These are phyloP conservation scores for Rhizopus delemar DNA, from an alignment of 371 early-diverging fungal species.

Conservation along the genomic window DNA sequence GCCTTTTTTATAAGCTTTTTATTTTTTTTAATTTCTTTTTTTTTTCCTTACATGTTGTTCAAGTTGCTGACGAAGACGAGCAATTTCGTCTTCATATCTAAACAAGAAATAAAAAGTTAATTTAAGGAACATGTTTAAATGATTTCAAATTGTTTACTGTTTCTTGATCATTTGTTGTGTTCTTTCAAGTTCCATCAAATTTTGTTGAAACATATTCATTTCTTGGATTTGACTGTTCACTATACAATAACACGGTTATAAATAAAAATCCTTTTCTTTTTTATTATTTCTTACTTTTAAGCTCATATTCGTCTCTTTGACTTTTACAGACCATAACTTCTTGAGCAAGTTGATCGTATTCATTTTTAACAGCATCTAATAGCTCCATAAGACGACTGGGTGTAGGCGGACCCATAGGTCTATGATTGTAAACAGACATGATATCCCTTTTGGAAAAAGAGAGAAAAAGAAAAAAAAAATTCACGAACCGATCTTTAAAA, in stretches of 20 bases:
- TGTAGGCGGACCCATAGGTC: constrained; percentile 71
- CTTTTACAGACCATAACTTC: constrained; percentile 70
- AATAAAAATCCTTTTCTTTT: neutral
- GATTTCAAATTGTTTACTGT: constrained; percentile 42
- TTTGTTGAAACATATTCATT: constrained; percentile 74
- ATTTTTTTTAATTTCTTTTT: constrained; percentile 5
- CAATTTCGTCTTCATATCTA: constrained; percentile 59
- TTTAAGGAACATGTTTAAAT: neutral
- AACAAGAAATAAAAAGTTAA: neutral
- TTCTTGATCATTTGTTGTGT: constrained; percentile 74
- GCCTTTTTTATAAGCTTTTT: constrained; percentile 6
- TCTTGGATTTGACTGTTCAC: constrained; percentile 77
- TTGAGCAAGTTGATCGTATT: constrained; percentile 76
- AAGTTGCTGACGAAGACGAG: constrained; percentile 49
- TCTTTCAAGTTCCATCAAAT: constrained; percentile 76
- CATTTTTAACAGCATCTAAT: constrained; percentile 76
- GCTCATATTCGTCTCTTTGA: constrained; percentile 86
- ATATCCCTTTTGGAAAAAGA: constrained; percentile 3
- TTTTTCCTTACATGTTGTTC: constrained; percentile 39
- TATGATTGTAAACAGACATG: constrained; percentile 71
- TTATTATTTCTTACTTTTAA: constrained; percentile 61
- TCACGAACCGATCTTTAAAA: constrained; percentile 1
- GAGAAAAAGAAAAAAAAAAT: constrained; percentile 1
- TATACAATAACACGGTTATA: constrained; percentile 13
- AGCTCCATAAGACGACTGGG: constrained; percentile 72